Evolutionary conservation across 345 rosid species (phyloP).

Genomic region (sweet orange (Citrus sinensis)): DVS_A1.0 CM039165.1:38697001-38697500

Average conservation of each 20-base stretch:
- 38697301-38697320: neutral
- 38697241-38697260: too few relatives aligned
- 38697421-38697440: neutral
- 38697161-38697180: neutral
- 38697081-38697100: neutral
- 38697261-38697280: neutral
- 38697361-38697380: neutral
- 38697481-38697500: neutral
- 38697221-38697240: too few relatives aligned
- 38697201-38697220: too few relatives aligned
- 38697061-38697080: neutral
- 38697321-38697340: neutral
- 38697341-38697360: neutral
- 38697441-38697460: neutral
- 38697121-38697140: neutral
- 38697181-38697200: too few relatives aligned
- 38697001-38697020: neutral
- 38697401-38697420: neutral
- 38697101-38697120: neutral
- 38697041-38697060: neutral
- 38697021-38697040: neutral
- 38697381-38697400: neutral
- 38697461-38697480: neutral
- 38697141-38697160: neutral
- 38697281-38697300: neutral